phyloP scores from a whole-genome alignment of 768 basidiomycete species.

The Pulveroboletus ravenelii region DNA sequence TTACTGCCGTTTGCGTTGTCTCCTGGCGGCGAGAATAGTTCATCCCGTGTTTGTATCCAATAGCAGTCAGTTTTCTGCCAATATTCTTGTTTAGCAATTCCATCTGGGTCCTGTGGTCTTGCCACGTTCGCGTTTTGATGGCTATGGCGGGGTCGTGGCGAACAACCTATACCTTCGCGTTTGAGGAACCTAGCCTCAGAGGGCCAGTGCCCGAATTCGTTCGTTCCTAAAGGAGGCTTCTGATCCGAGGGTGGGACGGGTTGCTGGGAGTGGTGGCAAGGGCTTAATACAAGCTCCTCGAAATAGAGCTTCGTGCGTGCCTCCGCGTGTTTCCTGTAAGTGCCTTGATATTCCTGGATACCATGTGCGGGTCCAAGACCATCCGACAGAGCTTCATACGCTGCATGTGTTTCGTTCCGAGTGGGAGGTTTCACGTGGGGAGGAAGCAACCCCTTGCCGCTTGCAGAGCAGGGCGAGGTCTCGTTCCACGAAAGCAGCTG shows the following conservation, averaged over 20 bases:
- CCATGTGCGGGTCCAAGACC: conserved; percentile 43
- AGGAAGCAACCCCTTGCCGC: conserved; percentile 12
- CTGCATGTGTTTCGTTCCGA: conserved; percentile 41
- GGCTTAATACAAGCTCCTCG: conserved; percentile 36
- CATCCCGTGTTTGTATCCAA: no score
- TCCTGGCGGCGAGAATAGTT: no score
- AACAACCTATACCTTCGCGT: conserved; percentile 12
- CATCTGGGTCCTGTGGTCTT: no score
- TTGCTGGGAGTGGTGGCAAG: no score
- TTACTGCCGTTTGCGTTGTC: no score
- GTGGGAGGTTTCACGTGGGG: conserved; percentile 32
- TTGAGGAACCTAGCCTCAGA: conserved; percentile 26
- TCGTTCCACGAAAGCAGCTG: conserved; percentile 15
- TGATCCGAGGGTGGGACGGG: conserved; percentile 8
- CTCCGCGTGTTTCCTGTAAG: conserved; percentile 50
- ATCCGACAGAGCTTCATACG: conserved; percentile 49
- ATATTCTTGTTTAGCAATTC: no score
- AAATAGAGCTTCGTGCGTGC: conserved; percentile 44
- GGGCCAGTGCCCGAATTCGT: conserved; percentile 30
- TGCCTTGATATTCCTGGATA: no score
- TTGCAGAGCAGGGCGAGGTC: conserved; percentile 19
- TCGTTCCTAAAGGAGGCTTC: conserved; percentile 13
- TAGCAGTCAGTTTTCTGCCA: no score
- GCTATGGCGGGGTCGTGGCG: conserved; percentile 7
- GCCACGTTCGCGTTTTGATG: no score